Conservation (phyloP, 306 rosid genomes). For the Acacia acuminata region DNA sequence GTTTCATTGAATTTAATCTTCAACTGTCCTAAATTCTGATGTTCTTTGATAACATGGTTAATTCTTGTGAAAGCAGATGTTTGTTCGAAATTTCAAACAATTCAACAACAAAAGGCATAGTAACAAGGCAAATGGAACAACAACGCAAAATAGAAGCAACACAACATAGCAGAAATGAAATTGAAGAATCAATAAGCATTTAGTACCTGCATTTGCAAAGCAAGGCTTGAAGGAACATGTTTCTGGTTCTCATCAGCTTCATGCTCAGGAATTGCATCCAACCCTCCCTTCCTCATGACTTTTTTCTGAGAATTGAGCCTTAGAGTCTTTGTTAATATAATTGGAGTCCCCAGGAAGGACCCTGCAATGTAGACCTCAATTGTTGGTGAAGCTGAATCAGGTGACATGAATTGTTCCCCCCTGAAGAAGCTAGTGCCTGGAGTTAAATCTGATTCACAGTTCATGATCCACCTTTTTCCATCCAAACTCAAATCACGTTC, state of each 20-base stretch:
- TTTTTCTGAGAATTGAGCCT: conserved; percentile 54
- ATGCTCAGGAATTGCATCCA: conserved; percentile 73
- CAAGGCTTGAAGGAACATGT: conserved; percentile 39
- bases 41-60: not conserved
- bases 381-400: conserved; percentile 50
- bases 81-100: conserved; percentile 15
- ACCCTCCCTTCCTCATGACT: conserved; percentile 48
- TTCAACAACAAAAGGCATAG: not conserved
- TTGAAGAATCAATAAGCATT: not conserved
- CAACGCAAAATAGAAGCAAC: conserved; percentile 9
- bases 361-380: conserved; percentile 86
- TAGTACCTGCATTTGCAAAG: conserved; percentile 64
- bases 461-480: conserved; percentile 66
- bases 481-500: conserved; percentile 38
- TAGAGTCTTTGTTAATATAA: conserved; percentile 68
- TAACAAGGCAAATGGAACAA: conserved; percentile 15
- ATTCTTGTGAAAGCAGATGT: conserved; percentile 8
- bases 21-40: not conserved
- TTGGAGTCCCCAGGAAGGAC: conserved; percentile 67
- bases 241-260: conserved; percentile 54
- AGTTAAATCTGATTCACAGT: conserved; percentile 55
- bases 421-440: conserved; percentile 52
- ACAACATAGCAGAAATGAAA: not conserved
- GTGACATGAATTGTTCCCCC: conserved; percentile 48
- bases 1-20: not conserved